Evolutionary conservation across 345 rosid genomes (phyloP).

Genomic region (Triadica sebifera): DNA sequence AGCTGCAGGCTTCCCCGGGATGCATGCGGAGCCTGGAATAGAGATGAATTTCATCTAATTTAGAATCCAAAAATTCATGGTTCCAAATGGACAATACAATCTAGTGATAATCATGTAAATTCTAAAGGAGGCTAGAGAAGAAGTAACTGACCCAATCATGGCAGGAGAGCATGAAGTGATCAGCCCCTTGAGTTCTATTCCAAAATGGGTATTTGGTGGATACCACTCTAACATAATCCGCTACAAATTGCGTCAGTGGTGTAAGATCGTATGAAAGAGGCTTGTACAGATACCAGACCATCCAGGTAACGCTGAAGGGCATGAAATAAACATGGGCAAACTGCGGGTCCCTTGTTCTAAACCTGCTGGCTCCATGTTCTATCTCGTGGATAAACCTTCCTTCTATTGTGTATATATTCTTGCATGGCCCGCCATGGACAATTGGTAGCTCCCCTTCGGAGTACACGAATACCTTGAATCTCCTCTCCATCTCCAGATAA

Average conservation of each 20-base stretch:
- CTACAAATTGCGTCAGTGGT: conserved; percentile 55
- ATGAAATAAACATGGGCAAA: conserved; percentile 74
- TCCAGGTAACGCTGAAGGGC: conserved; percentile 80
- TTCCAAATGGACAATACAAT: no score
- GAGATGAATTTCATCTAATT: neutral
- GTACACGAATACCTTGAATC: conserved; percentile 83
- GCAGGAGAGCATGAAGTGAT: conserved; percentile 88
- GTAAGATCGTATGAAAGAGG: conserved; percentile 34
- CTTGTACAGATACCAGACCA: conserved; percentile 63
- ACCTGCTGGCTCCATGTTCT: conserved; percentile 50
- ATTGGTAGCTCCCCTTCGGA: conserved; percentile 76
- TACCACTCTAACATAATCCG: conserved; percentile 59
- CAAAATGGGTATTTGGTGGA: conserved; percentile 71
- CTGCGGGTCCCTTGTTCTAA: conserved; percentile 50
- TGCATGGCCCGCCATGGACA: conserved; percentile 83
- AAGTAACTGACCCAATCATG: conserved; percentile 70
- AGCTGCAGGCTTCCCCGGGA: conserved; percentile 48
- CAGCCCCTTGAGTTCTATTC: conserved; percentile 75
- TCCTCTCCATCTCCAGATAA: conserved; percentile 79
- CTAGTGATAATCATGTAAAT: neutral
- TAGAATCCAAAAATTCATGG: neutral
- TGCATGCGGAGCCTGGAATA: conserved; percentile 70
- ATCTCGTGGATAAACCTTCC: conserved; percentile 83
- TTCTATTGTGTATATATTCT: conserved; percentile 71
- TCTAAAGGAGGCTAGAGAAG: neutral